Base-by-base conservation (phyloP, 1,284 basidiomycete genomes). In the Cystobasidium sp. region DNA sequence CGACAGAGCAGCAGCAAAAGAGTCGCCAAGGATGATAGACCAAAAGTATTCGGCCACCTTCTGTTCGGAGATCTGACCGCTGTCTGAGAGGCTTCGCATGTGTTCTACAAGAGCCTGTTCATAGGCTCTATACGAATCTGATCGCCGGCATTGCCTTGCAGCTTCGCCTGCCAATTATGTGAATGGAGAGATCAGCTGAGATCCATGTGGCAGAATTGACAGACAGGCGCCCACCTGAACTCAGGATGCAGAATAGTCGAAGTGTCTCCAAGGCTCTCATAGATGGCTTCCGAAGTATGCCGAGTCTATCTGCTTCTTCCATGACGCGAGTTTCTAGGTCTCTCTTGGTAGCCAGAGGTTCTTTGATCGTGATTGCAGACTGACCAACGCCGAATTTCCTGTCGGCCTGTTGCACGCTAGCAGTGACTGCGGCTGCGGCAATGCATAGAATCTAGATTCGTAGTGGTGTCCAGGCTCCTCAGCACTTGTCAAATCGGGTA, bases 61-160 rank as follows among this genome's bases (percentile, higher is more conserved):
- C n/a, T n/a, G 18, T 39, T 64, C 59, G 6, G 43, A 24, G 9
- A 72, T 39, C n/a, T 52, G 47, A 16, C 69, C 69, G 7, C 22
- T 6, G 6, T 72, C 69, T 18, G 59, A 39, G 7, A 72, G 43
- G 9, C 24, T 58, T 12, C 69, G 46, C 39, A 72, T 43, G 52
- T 72, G 69, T 18, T 72, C 69, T 5, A 72, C 69, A 14, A 59
- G 52, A 14, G 61, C 56, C 24, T 56, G 59, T 41, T 72, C 61
- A 43, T 47, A 65, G 1, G 61, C 49, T 20, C 62, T 22, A 31
- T 72, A 65, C 16, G 46, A 52, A 12, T 63, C 61, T 1, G 69
- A 72, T 9, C 69, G 61, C 6, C 62, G 20, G 16, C 39, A 47
- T 16, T 65, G 43, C 16, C n/a, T 9, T 3, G 61, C 20, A 6